Percentiles rank a stretch among this genome's conserved stretches.
Conservation (phyloP, 2,329 filamentous ascomycete genomes). For the Tympanopsis confertula region DNA sequence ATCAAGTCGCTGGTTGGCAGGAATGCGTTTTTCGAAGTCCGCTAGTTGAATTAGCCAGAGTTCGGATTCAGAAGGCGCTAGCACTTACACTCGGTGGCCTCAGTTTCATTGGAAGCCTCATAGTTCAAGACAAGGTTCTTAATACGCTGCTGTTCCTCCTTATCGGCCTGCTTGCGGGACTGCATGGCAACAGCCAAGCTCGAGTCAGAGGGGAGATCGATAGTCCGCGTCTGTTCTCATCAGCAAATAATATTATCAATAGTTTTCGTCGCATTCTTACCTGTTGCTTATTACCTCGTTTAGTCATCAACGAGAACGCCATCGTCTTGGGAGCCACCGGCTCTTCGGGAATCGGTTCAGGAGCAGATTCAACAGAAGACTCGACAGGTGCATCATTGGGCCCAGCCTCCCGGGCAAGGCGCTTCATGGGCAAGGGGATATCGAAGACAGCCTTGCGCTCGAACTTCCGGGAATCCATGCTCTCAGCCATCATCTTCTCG, state of each 20-base stretch:
- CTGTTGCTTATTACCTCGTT: background rate
- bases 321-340: constrained; percentile 13
- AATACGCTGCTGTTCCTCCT: constrained; percentile 94
- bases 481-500: constrained; percentile 96
- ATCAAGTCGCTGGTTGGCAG: constrained; percentile 43
- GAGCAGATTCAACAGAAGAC: constrained; percentile 19
- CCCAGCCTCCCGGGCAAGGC: constrained; percentile 6
- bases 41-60: constrained; percentile 35
- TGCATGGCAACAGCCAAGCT: constrained; percentile 94
- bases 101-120: constrained; percentile 76
- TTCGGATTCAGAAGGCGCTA: constrained; percentile 29
- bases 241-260: constrained; percentile 6
- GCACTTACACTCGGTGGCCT: constrained; percentile 59
- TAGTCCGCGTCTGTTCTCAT: constrained; percentile 63
- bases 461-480: constrained; percentile 87
- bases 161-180: constrained; percentile 85
- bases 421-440: constrained; percentile 75
- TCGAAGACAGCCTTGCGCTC: constrained; percentile 92
- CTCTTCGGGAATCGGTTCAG: constrained; percentile 17
- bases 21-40: constrained; percentile 33
- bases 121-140: constrained; percentile 96
- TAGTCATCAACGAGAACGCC: background rate
- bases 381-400: constrained; percentile 16
- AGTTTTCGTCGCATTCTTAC: background rate
- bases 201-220: constrained; percentile 81